Conservation (phyloP, 2,329 filamentous ascomycete genomes). For the Epichloe gansuensis region DNA sequence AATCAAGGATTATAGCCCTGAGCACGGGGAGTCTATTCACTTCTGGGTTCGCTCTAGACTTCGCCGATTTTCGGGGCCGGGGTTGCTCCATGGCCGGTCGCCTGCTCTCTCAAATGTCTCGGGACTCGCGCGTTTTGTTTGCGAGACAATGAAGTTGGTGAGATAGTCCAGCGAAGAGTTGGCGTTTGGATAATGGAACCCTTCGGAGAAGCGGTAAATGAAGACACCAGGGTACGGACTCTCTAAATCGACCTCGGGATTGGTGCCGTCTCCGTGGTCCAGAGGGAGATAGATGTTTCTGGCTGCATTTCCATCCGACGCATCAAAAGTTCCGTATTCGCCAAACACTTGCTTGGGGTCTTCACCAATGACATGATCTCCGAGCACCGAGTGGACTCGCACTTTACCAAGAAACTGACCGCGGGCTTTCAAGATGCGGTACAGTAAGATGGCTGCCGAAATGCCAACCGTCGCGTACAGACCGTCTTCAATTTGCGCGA, state of each 20-base stretch:
- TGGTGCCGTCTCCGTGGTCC: slow-evolving; percentile 79
- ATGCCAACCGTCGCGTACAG: slow-evolving; percentile 77
- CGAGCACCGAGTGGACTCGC: slow-evolving; percentile 65
- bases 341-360: slow-evolving; percentile 34
- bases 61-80: slow-evolving; percentile 46
- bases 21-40: slow-evolving; percentile 49
- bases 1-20: slow-evolving; percentile 86
- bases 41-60: slow-evolving; percentile 18
- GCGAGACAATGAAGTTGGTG: slow-evolving; percentile 50
- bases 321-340: slow-evolving; percentile 47
- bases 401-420: slow-evolving; percentile 66
- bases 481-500: slow-evolving; percentile 79
- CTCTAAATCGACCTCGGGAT: slow-evolving; percentile 68
- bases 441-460: slow-evolving; percentile 68
- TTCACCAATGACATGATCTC: slow-evolving; percentile 59
- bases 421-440: slow-evolving; percentile 69
- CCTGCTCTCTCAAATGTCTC: slow-evolving; percentile 51
- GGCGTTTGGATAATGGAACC: slow-evolving; percentile 93
- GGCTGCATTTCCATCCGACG: slow-evolving; percentile 32
- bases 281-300: slow-evolving; percentile 82
- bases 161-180: slow-evolving; percentile 78
- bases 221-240: slow-evolving; percentile 85
- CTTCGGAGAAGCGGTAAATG: slow-evolving; percentile 89
- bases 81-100: slow-evolving; percentile 92
- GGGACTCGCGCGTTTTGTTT: slow-evolving; percentile 66